Evolutionary conservation across 495 filamentous ascomycete genomes (phyloP).

Genomic region (Aspergillus heteromorphus): DNA sequence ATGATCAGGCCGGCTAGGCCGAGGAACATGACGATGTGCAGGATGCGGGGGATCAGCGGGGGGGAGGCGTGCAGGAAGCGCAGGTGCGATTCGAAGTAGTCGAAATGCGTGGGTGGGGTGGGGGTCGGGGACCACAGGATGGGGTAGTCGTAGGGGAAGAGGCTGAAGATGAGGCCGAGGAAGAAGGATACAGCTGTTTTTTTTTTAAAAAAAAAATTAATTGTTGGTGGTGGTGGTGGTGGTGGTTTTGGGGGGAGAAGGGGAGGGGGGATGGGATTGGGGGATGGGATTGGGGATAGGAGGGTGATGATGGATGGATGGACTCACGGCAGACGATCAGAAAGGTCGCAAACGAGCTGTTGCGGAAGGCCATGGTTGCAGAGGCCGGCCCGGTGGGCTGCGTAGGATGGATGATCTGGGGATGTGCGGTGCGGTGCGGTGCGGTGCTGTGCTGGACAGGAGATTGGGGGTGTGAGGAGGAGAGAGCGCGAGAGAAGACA

Average conservation of each 20-base stretch:
- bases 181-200: constrained; percentile 82
- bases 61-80: constrained; percentile 80
- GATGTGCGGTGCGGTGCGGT: background rate
- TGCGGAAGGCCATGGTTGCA: constrained; percentile 35
- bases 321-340: constrained; percentile 86
- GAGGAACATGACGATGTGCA: constrained; percentile 85
- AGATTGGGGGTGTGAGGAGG: background rate
- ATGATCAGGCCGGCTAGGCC: constrained; percentile 85
- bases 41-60: constrained; percentile 82
- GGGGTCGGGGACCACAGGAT: constrained; percentile 79
- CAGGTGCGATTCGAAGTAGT: constrained; percentile 81
- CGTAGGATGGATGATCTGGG: background rate
- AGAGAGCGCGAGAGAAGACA: background rate
- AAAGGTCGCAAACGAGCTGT: constrained; percentile 78
- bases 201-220: constrained; percentile 7
- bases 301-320: constrained; percentile 9
- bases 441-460: background rate
- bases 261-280: constrained; percentile 10
- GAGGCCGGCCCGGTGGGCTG: background rate
- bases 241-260: constrained; percentile 5
- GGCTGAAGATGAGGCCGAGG: constrained; percentile 95
- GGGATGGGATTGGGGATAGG: background rate
- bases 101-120: constrained; percentile 60
- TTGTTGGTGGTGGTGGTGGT: constrained; percentile 7
- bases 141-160: constrained; percentile 96